Evolutionary conservation across 1,284 basidiomycete species (phyloP).

Genomic region (Trichosporon sp.): DNA sequence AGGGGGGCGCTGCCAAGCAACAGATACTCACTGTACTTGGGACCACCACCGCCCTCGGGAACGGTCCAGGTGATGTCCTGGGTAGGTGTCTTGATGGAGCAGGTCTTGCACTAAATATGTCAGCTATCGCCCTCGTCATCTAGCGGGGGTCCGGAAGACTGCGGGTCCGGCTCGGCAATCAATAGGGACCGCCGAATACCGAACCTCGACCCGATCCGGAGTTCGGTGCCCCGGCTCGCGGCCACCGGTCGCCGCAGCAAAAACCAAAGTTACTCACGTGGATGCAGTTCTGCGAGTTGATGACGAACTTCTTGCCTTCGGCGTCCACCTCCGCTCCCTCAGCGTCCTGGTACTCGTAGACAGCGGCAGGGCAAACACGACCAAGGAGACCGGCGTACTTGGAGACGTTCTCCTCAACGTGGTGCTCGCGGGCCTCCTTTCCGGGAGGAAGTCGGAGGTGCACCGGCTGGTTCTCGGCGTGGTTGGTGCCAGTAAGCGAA

Average conservation of each 20-base stretch:
- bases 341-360: conserved; percentile 89
- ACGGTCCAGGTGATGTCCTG: conserved; percentile 90
- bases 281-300: conserved; percentile 78
- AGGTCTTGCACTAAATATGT: conserved; percentile 78
- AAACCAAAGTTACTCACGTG: conserved; percentile 46
- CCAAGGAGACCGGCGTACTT: conserved; percentile 86
- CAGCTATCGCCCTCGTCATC: background rate
- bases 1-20: background rate
- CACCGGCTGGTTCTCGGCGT: conserved; percentile 91
- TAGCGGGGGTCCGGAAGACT: background rate
- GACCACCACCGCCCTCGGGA: conserved; percentile 89
- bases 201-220: conserved; percentile 7
- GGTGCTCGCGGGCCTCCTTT: conserved; percentile 62
- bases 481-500: conserved; percentile 90
- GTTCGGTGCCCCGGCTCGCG: background rate
- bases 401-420: conserved; percentile 75
- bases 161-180: conserved; percentile 14
- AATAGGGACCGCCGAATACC: conserved; percentile 21
- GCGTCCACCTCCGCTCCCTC: conserved; percentile 63
- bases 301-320: conserved; percentile 84
- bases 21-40: conserved; percentile 76
- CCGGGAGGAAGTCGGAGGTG: conserved; percentile 72
- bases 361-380: conserved; percentile 89
- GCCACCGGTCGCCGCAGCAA: background rate
- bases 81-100: conserved; percentile 85